A percentile compares a stretch with the other conserved stretches of the same genome.
These are phyloP conservation scores for Acaromyces ingoldii DNA, from an alignment of 1,284 basidiomycete genomes.

Conservation along the genomic window DNA sequence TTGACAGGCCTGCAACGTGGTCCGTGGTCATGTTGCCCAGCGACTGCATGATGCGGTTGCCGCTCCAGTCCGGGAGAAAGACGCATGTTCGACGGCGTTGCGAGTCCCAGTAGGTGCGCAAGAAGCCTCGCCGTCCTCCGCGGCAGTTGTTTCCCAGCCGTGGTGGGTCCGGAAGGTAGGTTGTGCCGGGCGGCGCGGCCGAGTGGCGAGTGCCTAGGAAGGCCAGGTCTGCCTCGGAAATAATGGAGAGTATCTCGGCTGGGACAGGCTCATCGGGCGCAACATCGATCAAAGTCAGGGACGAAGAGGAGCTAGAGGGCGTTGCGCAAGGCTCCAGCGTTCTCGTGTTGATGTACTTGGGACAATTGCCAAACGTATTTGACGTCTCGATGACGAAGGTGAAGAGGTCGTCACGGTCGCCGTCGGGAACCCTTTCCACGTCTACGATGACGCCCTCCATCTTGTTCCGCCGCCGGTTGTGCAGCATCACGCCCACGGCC, in stretches of 20 bases:
- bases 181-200: not conserved
- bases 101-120: slow-evolving; percentile 8
- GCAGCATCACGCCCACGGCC: slow-evolving; percentile 11
- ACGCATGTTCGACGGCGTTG: slow-evolving; percentile 3
- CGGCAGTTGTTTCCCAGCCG: slow-evolving; percentile 12
- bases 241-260: not conserved
- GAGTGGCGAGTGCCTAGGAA: slow-evolving; percentile 10
- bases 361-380: slow-evolving; percentile 12
- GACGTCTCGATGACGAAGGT: not conserved
- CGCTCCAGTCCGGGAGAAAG: slow-evolving; percentile 12
- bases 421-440: not conserved
- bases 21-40: slow-evolving; percentile 13
- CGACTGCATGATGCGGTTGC: slow-evolving; percentile 13
- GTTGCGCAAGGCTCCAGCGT: not conserved
- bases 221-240: slow-evolving; percentile 4
- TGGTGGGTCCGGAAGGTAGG: slow-evolving; percentile 1
- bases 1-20: slow-evolving; percentile 12
- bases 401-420: not conserved
- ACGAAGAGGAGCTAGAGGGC: no score
- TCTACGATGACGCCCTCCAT: slow-evolving; percentile 6
- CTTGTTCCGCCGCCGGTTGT: slow-evolving; percentile 15
- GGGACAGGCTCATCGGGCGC: slow-evolving; percentile 1
- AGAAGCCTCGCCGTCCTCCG: slow-evolving; percentile 10
- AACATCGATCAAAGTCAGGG: no score
- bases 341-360: slow-evolving; percentile 7